These are phyloP conservation scores for Phytophthora sojae DNA, from an alignment of 352 stramenopile species.

Conservation along the genomic window DNA sequence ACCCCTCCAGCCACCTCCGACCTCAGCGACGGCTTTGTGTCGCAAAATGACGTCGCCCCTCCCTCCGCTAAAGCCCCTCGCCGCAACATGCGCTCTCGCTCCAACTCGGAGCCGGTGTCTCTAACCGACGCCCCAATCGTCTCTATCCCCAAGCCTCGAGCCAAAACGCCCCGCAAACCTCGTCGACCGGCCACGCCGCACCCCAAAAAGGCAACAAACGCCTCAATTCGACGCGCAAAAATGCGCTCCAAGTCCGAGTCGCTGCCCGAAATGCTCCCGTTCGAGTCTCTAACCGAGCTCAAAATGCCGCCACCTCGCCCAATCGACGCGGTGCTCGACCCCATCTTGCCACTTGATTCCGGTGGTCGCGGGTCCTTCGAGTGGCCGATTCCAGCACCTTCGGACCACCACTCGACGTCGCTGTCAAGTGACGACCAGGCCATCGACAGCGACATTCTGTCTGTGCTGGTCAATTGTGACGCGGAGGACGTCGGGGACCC, in stretches of 20 bases:
- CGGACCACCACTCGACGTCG: slow-evolving; percentile 35
- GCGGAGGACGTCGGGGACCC: slow-evolving; percentile 44
- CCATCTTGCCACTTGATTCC: slow-evolving; percentile 33
- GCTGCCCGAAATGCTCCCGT: slow-evolving; percentile 41
- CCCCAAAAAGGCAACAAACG: slow-evolving; percentile 23
- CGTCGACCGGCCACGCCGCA: slow-evolving; percentile 49
- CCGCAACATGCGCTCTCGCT: slow-evolving; percentile 60
- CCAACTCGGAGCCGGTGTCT: slow-evolving; percentile 80
- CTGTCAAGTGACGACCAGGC: slow-evolving; percentile 65
- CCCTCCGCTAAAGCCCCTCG: slow-evolving; percentile 40
- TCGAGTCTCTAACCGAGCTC: slow-evolving; percentile 38
- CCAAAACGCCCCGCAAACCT: slow-evolving; percentile 39
- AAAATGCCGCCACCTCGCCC: slow-evolving; percentile 39
- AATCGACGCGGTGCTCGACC: slow-evolving; percentile 45
- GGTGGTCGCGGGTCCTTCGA: slow-evolving; percentile 37
- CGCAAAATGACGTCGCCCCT: slow-evolving; percentile 19
- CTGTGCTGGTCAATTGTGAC: slow-evolving; percentile 67
- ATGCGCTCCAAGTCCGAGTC: slow-evolving; percentile 74
- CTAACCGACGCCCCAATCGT: background rate
- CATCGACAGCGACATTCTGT: slow-evolving; percentile 83
- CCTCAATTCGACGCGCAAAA: slow-evolving; percentile 43
- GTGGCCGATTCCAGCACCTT: slow-evolving; percentile 37
- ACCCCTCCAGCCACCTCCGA: background rate
- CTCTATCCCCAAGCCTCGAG: slow-evolving; percentile 1
- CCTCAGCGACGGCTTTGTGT: background rate